Percentiles rank a stretch among this genome's conserved stretches.
Conservation (phyloP, 208 protist genomes). For the Entamoeba moshkovskii region DNA sequence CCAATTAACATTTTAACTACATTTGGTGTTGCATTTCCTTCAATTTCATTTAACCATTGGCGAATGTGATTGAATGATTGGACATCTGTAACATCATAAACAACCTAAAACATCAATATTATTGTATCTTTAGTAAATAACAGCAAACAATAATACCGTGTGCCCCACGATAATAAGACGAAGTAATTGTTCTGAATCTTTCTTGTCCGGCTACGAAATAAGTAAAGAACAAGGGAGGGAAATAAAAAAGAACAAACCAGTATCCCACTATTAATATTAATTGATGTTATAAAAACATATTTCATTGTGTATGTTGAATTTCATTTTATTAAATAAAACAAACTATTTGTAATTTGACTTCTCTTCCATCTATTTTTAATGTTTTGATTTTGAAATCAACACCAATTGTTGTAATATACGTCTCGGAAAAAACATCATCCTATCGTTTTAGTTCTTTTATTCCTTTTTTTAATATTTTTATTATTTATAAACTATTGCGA, state of each 20-base stretch:
- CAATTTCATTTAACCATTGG: conserved; percentile 19
- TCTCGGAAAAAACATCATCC: background rate
- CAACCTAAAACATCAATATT: background rate
- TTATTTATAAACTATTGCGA: too few relatives aligned
- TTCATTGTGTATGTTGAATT: too few relatives aligned
- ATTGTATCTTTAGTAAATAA: background rate
- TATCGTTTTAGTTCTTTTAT: too few relatives aligned
- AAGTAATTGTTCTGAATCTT: background rate
- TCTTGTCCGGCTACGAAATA: conserved; percentile 16
- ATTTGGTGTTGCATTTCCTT: conserved; percentile 8
- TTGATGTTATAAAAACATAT: too few relatives aligned
- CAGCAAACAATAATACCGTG: conserved; percentile 18
- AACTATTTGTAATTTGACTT: background rate
- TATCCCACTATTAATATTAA: background rate
- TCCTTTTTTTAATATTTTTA: too few relatives aligned
- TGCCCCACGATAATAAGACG: background rate
- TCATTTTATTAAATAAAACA: background rate
- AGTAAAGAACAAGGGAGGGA: too few relatives aligned
- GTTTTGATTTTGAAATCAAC: background rate
- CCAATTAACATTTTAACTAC: conserved; percentile 4
- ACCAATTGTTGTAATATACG: background rate
- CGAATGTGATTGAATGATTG: conserved; percentile 11
- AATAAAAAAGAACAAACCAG: background rate
- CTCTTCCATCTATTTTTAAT: background rate
- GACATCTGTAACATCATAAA: conserved; percentile 16